These are phyloP conservation scores for Thermoascus crustaceus DNA, from an alignment of 2,329 filamentous ascomycete genomes.

Conservation along the genomic window DNA sequence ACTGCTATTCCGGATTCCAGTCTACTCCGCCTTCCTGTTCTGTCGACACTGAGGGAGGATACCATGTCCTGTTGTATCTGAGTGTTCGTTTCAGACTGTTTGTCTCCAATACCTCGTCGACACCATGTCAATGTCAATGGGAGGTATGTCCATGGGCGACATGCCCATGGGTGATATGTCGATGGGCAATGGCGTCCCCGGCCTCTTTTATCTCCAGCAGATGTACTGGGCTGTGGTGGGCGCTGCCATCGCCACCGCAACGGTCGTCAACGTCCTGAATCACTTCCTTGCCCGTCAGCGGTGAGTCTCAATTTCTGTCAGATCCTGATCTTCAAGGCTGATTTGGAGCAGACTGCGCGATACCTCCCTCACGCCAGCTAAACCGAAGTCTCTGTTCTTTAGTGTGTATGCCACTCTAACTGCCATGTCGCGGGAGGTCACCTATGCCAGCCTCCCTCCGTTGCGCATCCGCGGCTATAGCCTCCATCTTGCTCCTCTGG, in stretches of 20 bases:
- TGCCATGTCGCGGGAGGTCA: constrained; percentile 47
- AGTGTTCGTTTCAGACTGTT: no score
- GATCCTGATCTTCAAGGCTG: neutral
- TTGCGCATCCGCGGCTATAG: constrained; percentile 24
- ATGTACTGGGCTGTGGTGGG: constrained; percentile 47
- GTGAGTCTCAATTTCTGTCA: constrained; percentile 19
- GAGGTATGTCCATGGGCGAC: constrained; percentile 23
- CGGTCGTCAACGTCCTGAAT: constrained; percentile 37
- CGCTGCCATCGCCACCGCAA: constrained; percentile 26
- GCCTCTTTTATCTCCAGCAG: constrained; percentile 41
- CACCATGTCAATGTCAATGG: constrained; percentile 18
- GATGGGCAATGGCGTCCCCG: constrained; percentile 36
- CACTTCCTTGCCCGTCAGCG: constrained; percentile 43
- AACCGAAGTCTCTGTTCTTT: constrained; percentile 44
- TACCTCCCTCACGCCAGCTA: constrained; percentile 39
- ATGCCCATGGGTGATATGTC: constrained; percentile 33
- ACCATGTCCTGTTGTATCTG: no score
- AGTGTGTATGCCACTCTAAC: constrained; percentile 44
- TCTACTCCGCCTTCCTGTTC: no score
- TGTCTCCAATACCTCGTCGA: neutral
- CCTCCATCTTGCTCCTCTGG: constrained; percentile 32
- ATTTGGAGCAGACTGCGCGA: constrained; percentile 36
- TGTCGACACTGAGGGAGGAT: no score
- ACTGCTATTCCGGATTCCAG: no score
- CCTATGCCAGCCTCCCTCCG: constrained; percentile 37